Evolutionary conservation across 192 early-diverging fungal species (phyloP), one percentile per base, ranked within the genome.

Genomic region (Diversispora eburnea): DNA sequence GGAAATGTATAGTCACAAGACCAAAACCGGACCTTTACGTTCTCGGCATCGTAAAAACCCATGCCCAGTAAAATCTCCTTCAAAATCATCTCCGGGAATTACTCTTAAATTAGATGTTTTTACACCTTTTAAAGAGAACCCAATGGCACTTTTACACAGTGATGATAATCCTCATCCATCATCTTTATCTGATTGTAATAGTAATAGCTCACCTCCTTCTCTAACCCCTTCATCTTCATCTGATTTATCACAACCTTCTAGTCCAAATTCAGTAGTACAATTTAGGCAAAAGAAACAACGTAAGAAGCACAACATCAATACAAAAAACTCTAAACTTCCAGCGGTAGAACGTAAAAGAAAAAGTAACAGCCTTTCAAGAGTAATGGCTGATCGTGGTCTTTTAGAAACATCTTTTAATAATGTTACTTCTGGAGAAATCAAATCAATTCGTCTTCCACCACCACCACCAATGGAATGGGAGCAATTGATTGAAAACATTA

Each of bases 341-440:
- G 20, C 17, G 20, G 25, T 22, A n/a, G 42, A 55, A 58, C 39
- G 69, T 45, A 55, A 58, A 42, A 41, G 42, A 17, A 58, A 55
- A 17, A 25, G 54, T 46, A 71, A 58, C 9, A 58, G 54, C 8
- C 42, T 71, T 19, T 52, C 69, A 43, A 55, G 69, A 19, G 69
- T 58, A 39, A 55, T 71, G 54, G 69, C 56, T n/a, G 69, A 71
- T 71, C 54, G 69, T 58, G 69, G 54, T 43, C 47, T 52, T 13
- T 47, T 51, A 12, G 47, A 67, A 6, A 48, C 65, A 39, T 25
- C 65, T 8, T 63, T 63, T n/a, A 52, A 45, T 67, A 22, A 52
- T 12, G 55, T 58, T 39, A 41, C 55, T 6, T 56, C 56, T 6
- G 56, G 56, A 43, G 56, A 58, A 56, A 45, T 58, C 3, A 43